A percentile compares a stretch with the other conserved stretches of the same genome.
phyloP scores from a whole-genome alignment of 768 basidiomycete species.

The Boletus eberwhitei region DNA sequence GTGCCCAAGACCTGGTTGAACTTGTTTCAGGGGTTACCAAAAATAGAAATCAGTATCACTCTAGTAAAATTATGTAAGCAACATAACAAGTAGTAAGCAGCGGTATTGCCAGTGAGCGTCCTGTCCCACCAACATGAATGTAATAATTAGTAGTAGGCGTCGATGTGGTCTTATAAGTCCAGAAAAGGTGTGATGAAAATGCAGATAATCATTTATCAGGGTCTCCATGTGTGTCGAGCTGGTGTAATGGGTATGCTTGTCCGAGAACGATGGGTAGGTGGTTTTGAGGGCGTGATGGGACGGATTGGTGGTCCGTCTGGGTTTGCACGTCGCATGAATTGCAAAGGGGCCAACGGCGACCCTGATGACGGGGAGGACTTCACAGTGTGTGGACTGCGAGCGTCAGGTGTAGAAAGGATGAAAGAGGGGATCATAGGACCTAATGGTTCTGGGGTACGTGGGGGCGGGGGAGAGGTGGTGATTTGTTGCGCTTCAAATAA shows the following conservation, averaged over 20 bases:
- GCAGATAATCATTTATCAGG: constrained; percentile 36
- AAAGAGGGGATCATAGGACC: constrained; percentile 61
- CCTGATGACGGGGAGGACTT: constrained; percentile 58
- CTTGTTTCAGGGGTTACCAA: constrained; percentile 6
- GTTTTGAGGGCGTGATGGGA: constrained; percentile 65
- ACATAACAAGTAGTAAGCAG: constrained; percentile 26
- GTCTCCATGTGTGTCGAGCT: constrained; percentile 62
- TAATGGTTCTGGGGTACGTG: constrained; percentile 68
- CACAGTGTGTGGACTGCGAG: constrained; percentile 43
- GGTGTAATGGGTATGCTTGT: constrained; percentile 43
- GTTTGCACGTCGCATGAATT: constrained; percentile 82
- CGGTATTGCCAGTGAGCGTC: constrained; percentile 24
- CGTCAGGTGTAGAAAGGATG: constrained; percentile 49
- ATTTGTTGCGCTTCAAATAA: constrained; percentile 55
- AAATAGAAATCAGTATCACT: constrained; percentile 7
- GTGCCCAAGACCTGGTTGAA: neutral
- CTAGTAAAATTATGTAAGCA: constrained; percentile 16
- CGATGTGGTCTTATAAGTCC: constrained; percentile 16
- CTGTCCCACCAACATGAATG: constrained; percentile 28
- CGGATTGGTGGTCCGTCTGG: constrained; percentile 49
- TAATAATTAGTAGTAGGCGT: constrained; percentile 26
- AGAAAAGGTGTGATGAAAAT: constrained; percentile 15
- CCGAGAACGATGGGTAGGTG: constrained; percentile 43
- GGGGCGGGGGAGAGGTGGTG: constrained; percentile 37
- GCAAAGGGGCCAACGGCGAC: constrained; percentile 75